Percentiles rank a stretch among this genome's conserved stretches.
These are phyloP conservation scores for Tremella mesenterica DNA, from an alignment of 768 basidiomycete genomes.

Conservation along the genomic window DNA sequence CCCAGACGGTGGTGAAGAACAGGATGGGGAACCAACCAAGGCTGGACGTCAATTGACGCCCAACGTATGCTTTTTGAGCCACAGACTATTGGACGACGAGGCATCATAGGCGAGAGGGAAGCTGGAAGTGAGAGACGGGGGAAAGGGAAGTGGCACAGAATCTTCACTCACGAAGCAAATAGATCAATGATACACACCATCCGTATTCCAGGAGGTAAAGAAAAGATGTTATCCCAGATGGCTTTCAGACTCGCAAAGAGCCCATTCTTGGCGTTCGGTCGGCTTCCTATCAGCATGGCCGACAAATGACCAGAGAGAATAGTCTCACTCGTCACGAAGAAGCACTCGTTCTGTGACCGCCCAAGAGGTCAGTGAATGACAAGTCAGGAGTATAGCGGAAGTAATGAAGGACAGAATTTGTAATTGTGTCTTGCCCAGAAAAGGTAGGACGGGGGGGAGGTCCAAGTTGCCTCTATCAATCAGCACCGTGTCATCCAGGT, in stretches of 20 bases:
- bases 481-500: slow-evolving; percentile 5
- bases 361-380: slow-evolving; percentile 58
- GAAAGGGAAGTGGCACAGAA: too few relatives aligned
- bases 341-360: slow-evolving; percentile 59
- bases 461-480: slow-evolving; percentile 66
- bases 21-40: slow-evolving; percentile 87
- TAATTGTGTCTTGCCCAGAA: slow-evolving; percentile 69
- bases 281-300: slow-evolving; percentile 10
- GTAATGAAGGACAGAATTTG: slow-evolving; percentile 72
- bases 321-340: slow-evolving; percentile 47
- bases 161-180: slow-evolving; percentile 22
- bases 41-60: slow-evolving; percentile 61
- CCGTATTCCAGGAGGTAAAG: slow-evolving; percentile 64
- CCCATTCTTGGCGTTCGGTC: slow-evolving; percentile 32
- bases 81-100: too few relatives aligned
- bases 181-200: slow-evolving; percentile 62
- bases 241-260: slow-evolving; percentile 50
- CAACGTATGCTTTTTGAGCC: slow-evolving; percentile 49
- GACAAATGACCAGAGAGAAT: slow-evolving; percentile 8
- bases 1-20: slow-evolving; percentile 78
- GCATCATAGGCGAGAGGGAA: slow-evolving; percentile 21
- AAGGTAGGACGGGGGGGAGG: slow-evolving; percentile 60
- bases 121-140: too few relatives aligned
- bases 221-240: slow-evolving; percentile 63
- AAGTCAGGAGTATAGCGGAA: slow-evolving; percentile 56